Conservation (phyloP, 108 stramenopile genomes). For the Cyclotella kingstonii region DNA sequence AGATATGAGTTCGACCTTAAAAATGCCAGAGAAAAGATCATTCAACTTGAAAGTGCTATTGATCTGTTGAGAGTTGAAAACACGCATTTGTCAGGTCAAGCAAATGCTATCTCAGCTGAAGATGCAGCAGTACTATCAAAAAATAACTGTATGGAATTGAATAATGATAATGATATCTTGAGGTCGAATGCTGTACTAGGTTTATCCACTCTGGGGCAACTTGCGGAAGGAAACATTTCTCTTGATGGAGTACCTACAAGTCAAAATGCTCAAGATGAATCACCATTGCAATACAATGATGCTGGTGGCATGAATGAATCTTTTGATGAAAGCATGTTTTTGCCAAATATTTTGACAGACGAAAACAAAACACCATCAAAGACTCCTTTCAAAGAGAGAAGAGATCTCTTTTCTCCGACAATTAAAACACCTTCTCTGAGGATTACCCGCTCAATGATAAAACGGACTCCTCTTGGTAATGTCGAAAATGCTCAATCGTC, state of each 20-base stretch:
- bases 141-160: neutral
- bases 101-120: neutral
- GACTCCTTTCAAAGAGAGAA: slow-evolving; percentile 6
- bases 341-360: slow-evolving; percentile 26
- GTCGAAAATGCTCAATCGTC: no score
- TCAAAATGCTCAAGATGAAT: neutral
- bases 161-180: neutral
- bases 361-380: slow-evolving; percentile 19
- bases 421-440: neutral
- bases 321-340: slow-evolving; percentile 35
- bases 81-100: neutral
- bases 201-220: no score
- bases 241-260: neutral
- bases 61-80: neutral
- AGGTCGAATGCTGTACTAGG: no score
- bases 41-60: neutral
- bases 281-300: no score
- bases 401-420: slow-evolving; percentile 7
- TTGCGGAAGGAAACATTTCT: no score
- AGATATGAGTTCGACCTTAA: neutral
- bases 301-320: slow-evolving; percentile 34
- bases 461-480: no score
- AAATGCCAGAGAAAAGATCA: neutral
- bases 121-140: slow-evolving; percentile 2
- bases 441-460: no score